Evolutionary conservation across 2,329 filamentous ascomycete genomes (phyloP).

Genomic region (Tolypocladium cylindrosporum): DNA sequence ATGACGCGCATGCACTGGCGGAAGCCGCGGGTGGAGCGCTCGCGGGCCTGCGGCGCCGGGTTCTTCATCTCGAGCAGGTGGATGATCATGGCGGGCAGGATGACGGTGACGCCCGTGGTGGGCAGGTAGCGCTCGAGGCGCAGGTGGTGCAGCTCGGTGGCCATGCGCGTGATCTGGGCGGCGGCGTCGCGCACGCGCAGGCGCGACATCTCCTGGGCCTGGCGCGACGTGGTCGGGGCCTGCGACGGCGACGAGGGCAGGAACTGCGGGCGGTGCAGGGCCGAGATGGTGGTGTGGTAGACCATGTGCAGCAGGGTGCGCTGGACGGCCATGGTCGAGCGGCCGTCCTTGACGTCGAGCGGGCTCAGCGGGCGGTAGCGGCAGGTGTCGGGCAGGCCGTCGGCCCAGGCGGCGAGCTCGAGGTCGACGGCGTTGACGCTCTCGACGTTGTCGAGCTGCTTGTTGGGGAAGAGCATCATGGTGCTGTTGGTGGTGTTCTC

Average conservation of each 20-base stretch:
- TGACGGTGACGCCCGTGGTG: slow-evolving; percentile 82
- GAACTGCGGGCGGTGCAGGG: slow-evolving; percentile 84
- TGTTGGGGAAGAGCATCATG: slow-evolving; percentile 89
- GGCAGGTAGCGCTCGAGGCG: slow-evolving; percentile 72
- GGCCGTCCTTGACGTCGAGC: slow-evolving; percentile 48
- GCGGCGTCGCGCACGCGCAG: slow-evolving; percentile 76
- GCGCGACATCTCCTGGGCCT: slow-evolving; percentile 74
- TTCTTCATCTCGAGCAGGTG: slow-evolving; percentile 90
- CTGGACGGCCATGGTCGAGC: slow-evolving; percentile 56
- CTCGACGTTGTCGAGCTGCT: slow-evolving; percentile 69
- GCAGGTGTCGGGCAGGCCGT: slow-evolving; percentile 60
- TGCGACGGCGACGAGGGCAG: slow-evolving; percentile 59
- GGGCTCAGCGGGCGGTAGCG: slow-evolving; percentile 50
- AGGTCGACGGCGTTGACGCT: slow-evolving; percentile 71
- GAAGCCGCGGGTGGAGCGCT: slow-evolving; percentile 69
- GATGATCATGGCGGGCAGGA: slow-evolving; percentile 87
- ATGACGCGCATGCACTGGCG: slow-evolving; percentile 89
- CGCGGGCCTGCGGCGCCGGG: slow-evolving; percentile 58
- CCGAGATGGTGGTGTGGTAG: slow-evolving; percentile 84
- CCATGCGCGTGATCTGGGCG: slow-evolving; percentile 75
- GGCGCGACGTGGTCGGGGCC: slow-evolving; percentile 44
- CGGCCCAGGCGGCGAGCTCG: slow-evolving; percentile 69
- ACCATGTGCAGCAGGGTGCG: slow-evolving; percentile 87
- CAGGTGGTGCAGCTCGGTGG: slow-evolving; percentile 61
- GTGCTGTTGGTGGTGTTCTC: slow-evolving; percentile 65